These are phyloP conservation scores for Phanerochaete sordida DNA, from an alignment of 768 basidiomycete genomes.

Conservation along the genomic window DNA sequence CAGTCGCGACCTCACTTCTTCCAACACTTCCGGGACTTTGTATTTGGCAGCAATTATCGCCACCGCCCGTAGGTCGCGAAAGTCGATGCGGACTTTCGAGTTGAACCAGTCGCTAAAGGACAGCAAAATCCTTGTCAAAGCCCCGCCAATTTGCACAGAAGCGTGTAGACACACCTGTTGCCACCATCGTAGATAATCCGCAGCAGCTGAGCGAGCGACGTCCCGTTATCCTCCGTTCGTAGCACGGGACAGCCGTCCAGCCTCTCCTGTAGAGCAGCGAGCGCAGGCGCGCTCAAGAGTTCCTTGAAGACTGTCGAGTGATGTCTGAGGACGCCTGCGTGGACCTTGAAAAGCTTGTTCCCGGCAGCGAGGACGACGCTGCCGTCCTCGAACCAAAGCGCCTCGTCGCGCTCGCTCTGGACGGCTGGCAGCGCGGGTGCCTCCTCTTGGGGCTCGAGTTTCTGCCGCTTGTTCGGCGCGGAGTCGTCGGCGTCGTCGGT, in stretches of 20 bases:
- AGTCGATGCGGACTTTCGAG: too few species aligned
- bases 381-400: constrained; percentile 6
- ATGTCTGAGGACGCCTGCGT: neutral
- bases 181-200: neutral
- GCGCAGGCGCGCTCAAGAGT: neutral
- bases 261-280: neutral
- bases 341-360: neutral
- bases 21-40: too few species aligned
- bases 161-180: neutral
- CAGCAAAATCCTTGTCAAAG: too few species aligned
- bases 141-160: too few species aligned
- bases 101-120: too few species aligned
- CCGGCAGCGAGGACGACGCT: neutral
- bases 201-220: neutral
- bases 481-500: too few species aligned
- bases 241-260: neutral
- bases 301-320: neutral
- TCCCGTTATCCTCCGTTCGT: neutral
- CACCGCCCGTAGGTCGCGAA: too few species aligned
- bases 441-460: neutral
- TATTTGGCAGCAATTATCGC: too few species aligned
- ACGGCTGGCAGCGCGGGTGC: neutral
- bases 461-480: neutral
- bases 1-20: too few species aligned
- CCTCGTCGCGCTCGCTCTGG: neutral